phyloP scores from a whole-genome alignment of 2,329 filamentous ascomycete genomes.

The Herpomyces periplanetae region DNA sequence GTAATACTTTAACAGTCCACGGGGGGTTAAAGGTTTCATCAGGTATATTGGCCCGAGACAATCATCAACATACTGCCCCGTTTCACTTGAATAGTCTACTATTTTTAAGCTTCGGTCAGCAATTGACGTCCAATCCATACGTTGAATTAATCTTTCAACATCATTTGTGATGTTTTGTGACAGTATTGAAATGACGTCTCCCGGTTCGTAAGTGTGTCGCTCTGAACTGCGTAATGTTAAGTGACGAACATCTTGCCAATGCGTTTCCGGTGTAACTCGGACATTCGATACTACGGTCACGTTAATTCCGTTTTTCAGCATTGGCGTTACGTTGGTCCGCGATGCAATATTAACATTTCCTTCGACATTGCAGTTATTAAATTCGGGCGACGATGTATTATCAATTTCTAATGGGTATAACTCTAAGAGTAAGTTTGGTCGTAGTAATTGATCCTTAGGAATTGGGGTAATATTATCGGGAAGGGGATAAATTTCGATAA shows the following conservation, averaged over 20 bases:
- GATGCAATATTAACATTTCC: too few relatives aligned
- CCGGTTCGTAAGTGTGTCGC: constrained; percentile 17
- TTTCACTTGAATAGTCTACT: too few relatives aligned
- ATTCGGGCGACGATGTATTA: too few relatives aligned
- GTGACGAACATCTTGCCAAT: constrained; percentile 80
- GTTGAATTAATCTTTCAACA: constrained; percentile 30
- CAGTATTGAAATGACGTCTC: constrained; percentile 40
- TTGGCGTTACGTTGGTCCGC: too few relatives aligned
- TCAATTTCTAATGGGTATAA: constrained; percentile 4
- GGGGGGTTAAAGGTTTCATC: constrained; percentile 24
- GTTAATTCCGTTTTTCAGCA: constrained; percentile 13
- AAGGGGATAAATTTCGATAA: constrained; percentile 27
- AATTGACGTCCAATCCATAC: constrained; percentile 35
- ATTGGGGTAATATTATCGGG: constrained; percentile 25
- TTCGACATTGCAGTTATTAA: too few relatives aligned
- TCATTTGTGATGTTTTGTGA: constrained; percentile 57
- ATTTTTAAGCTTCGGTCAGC: constrained; percentile 28
- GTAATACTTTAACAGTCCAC: constrained; percentile 36
- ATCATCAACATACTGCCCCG: too few relatives aligned
- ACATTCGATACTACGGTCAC: constrained; percentile 22
- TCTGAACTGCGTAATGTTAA: constrained; percentile 16
- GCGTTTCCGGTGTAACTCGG: constrained; percentile 28
- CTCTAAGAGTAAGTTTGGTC: constrained; percentile 26
- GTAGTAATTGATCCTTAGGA: constrained; percentile 27
- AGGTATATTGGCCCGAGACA: too few relatives aligned